phyloP scores from a whole-genome alignment of 495 filamentous ascomycete species.

The Aspergillus taichungensis region DNA sequence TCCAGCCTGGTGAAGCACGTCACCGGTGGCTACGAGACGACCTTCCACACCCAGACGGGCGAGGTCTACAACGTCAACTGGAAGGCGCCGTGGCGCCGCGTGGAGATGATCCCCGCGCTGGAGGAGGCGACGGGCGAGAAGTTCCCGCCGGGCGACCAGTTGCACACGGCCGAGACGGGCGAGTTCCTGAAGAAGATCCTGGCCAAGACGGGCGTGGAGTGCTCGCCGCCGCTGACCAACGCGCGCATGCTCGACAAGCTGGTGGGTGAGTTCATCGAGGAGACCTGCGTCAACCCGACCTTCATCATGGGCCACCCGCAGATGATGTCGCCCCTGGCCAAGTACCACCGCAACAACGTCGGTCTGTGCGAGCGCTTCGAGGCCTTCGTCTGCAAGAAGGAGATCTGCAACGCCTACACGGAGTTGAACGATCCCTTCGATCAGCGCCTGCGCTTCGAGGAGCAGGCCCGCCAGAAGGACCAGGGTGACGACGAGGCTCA shows the following conservation, averaged over 20 bases:
- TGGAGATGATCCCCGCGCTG: constrained; percentile 94
- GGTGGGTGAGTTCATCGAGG: constrained; percentile 92
- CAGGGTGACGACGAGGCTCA: constrained; percentile 97
- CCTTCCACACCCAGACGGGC: constrained; percentile 71
- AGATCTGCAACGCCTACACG: constrained; percentile 93
- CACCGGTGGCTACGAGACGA: constrained; percentile 76
- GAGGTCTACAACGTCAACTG: constrained; percentile 88
- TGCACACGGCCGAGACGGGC: constrained; percentile 81
- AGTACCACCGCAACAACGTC: constrained; percentile 72
- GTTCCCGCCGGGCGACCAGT: constrained; percentile 81
- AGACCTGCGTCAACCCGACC: constrained; percentile 87
- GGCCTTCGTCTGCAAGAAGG: constrained; percentile 95
- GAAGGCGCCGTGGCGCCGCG: constrained; percentile 84
- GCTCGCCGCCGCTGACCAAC: constrained; percentile 83
- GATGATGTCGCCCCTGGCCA: constrained; percentile 97
- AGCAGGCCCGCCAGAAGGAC: constrained; percentile 91
- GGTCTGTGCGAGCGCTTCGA: constrained; percentile 97
- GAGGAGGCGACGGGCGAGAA: constrained; percentile 85
- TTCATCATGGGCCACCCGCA: constrained; percentile 93
- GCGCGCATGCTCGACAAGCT: constrained; percentile 97
- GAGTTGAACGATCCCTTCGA: constrained; percentile 97
- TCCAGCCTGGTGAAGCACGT: constrained; percentile 85
- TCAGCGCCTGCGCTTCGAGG: constrained; percentile 88
- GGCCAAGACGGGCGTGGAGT: constrained; percentile 85
- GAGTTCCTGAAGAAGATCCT: constrained; percentile 76